Evolutionary conservation across 257 asterid genomes (phyloP), one percentile per base, ranked within the genome.

Genomic region (Fraxinus anomala): DNA sequence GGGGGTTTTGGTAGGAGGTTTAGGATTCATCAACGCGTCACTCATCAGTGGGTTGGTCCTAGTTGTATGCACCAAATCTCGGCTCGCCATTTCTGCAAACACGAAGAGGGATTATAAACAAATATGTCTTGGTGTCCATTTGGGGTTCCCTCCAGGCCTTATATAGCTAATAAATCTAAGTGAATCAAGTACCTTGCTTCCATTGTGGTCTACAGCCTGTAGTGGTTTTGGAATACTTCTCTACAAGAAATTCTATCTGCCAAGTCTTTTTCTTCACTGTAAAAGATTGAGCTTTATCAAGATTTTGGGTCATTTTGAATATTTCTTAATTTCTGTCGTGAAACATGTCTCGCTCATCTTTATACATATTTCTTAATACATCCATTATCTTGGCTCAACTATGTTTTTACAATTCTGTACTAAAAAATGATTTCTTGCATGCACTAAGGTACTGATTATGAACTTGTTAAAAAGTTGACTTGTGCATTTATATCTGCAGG

Each of bases 181-280:
- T 81, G 94, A 85, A 92, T 86, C 88, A 54, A 77, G 86, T 85
- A 24, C 96, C 82, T 92, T 92, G 89, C 97, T 92, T 92, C 81
- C 26, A 49, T 54, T 82, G 73, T 70, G 84, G 88, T 79, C 69
- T 87, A 86, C 70, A 77, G 86, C 83, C 61, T 63, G 7, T 42
- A 36, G 69, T 80, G 74, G 85, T 86, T 85, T 86, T 83, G 86
- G 91, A 87, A 90, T 92, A 81, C 74, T 33, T 72, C 79, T 73
- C 39, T 54, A 40, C 3, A 9, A 49, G 37, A 54, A 70, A 66
- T 68, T 71, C 77, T 42, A 37, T 31, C 66, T n/a, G 59, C 56
- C 40, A 66, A 78, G 70, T 76, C 17, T 42, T 79, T 67, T 49
- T 51, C 73, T 73, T 68, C 40, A 79, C 73, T 66, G 75, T 66